Evolutionary conservation across 768 basidiomycete species (phyloP).

Genomic region (Pleurotus giganteus): DNA sequence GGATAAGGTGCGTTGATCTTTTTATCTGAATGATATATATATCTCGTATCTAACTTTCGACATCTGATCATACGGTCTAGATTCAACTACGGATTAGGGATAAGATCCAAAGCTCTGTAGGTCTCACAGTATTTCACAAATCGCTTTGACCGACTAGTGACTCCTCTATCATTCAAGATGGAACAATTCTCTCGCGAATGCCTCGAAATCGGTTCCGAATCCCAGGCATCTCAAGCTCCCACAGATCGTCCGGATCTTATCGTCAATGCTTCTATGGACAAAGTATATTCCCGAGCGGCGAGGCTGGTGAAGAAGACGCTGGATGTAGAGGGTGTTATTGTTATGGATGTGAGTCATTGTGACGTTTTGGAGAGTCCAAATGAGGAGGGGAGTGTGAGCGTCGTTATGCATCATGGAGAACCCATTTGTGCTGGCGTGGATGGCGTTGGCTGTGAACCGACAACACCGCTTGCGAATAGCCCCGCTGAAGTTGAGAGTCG

Average conservation of each 20-base stretch:
- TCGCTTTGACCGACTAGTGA: neutral
- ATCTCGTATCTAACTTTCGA: neutral
- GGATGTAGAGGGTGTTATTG: constrained; percentile 88
- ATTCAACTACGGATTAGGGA: constrained; percentile 90
- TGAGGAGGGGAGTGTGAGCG: constrained; percentile 59
- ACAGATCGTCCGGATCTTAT: constrained; percentile 31
- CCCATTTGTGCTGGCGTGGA: constrained; percentile 18
- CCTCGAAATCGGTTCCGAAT: constrained; percentile 79
- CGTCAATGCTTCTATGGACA: constrained; percentile 66
- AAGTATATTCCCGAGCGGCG: constrained; percentile 87
- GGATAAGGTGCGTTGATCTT: constrained; percentile 63
- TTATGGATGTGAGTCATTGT: constrained; percentile 90
- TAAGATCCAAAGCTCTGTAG: constrained; percentile 84
- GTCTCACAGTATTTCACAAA: constrained; percentile 19
- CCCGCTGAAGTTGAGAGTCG: neutral
- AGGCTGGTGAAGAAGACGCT: constrained; percentile 86
- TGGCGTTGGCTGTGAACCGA: neutral
- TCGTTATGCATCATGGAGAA: constrained; percentile 71
- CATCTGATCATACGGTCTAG: constrained; percentile 29
- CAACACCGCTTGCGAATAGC: no score
- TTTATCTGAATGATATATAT: neutral
- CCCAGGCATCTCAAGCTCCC: constrained; percentile 31
- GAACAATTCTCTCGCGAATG: constrained; percentile 95
- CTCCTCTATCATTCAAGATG: constrained; percentile 51
- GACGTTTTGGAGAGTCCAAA: constrained; percentile 77